Percentiles rank a stretch among this genome's conserved stretches.
phyloP scores from a whole-genome alignment of 805 yeast genomes.

The Teunomyces funiuensis region DNA sequence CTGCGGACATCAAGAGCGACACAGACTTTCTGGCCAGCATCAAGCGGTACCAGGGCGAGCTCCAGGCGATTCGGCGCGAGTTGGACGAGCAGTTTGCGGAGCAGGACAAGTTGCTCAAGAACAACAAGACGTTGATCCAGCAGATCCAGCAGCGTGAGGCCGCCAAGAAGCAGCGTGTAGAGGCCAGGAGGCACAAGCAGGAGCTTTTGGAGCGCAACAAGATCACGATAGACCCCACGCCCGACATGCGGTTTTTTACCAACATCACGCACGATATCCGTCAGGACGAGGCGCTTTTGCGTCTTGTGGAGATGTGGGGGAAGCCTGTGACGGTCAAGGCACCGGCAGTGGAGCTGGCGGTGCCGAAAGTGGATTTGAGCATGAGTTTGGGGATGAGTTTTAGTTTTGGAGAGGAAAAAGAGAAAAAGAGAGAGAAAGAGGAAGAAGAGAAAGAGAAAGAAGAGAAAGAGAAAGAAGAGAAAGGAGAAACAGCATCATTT shows the following conservation, averaged over 20 bases:
- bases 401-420: slow-evolving; percentile 8
- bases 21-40: slow-evolving; percentile 25
- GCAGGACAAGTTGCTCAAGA: slow-evolving; percentile 19
- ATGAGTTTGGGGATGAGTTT: slow-evolving; percentile 24
- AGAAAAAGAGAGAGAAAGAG: slow-evolving; percentile 1
- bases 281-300: slow-evolving; percentile 11
- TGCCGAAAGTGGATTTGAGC: slow-evolving; percentile 2
- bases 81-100: slow-evolving; percentile 27
- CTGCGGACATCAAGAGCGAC: slow-evolving; percentile 20
- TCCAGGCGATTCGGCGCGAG: slow-evolving; percentile 19
- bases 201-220: slow-evolving; percentile 7
- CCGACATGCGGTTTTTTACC: slow-evolving; percentile 15
- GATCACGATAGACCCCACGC: slow-evolving; percentile 15
- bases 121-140: slow-evolving; percentile 5
- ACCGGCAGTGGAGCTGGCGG: slow-evolving; percentile 16
- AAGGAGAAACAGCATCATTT: neutral
- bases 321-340: slow-evolving; percentile 10
- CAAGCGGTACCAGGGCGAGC: slow-evolving; percentile 22
- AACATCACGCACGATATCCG: slow-evolving; percentile 12
- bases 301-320: slow-evolving; percentile 21
- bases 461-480: neutral
- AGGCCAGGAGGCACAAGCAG: slow-evolving; percentile 1
- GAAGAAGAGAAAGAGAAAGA: neutral
- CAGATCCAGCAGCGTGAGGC: slow-evolving; percentile 8
- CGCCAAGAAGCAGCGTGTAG: neutral